Evolutionary conservation across 2,329 filamentous ascomycete species (phyloP).

Genomic region (Clonostachys solani): DNA sequence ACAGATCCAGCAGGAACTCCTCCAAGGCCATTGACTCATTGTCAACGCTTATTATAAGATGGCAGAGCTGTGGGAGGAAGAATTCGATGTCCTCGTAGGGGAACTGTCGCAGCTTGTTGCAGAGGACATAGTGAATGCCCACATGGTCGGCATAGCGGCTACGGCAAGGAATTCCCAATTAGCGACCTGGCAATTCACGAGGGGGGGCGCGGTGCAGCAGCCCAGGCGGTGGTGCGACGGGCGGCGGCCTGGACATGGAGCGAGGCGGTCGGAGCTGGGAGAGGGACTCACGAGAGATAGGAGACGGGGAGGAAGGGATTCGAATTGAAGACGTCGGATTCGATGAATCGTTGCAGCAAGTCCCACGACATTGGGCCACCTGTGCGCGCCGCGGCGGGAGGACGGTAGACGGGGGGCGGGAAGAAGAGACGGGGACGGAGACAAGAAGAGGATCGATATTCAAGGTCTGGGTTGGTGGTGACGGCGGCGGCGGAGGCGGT

Average conservation of each 20-base stretch:
- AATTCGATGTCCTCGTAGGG: slow-evolving; percentile 91
- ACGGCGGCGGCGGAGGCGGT: background rate
- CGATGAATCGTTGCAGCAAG: slow-evolving; percentile 84
- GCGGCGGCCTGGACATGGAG: too few species aligned
- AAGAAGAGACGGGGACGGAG: background rate
- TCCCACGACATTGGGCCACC: slow-evolving; percentile 69
- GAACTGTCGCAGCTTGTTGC: slow-evolving; percentile 84
- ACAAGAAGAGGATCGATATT: background rate
- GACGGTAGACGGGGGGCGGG: background rate
- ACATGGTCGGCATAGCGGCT: slow-evolving; percentile 88
- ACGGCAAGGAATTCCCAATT: background rate
- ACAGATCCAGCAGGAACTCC: slow-evolving; percentile 81
- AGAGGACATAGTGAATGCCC: slow-evolving; percentile 84
- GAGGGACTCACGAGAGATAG: slow-evolving; percentile 71
- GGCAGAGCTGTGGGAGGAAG: slow-evolving; percentile 84
- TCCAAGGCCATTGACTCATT: slow-evolving; percentile 90
- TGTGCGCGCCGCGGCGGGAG: background rate
- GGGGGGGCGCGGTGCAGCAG: background rate
- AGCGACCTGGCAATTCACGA: background rate
- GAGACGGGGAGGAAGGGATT: slow-evolving; percentile 85
- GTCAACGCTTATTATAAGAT: slow-evolving; percentile 82
- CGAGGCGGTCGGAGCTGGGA: background rate
- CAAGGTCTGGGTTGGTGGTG: background rate
- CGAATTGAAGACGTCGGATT: slow-evolving; percentile 91
- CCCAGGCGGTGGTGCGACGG: too few species aligned